Conservation (phyloP, 2,329 filamentous ascomycete species). For the Curvularia eragrostidis region DNA sequence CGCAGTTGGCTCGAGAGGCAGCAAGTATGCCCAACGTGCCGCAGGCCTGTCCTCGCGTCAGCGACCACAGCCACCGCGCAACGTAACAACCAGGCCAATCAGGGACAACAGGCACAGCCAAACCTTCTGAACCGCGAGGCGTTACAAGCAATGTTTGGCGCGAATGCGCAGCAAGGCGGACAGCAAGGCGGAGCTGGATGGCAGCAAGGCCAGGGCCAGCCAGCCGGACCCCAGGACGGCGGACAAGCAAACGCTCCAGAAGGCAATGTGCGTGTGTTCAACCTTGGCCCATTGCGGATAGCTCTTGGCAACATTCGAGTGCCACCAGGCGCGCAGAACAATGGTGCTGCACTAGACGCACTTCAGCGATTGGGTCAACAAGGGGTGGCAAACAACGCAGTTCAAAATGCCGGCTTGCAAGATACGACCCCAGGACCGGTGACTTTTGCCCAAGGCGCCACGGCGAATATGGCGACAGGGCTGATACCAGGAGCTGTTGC, state of each 20-base stretch:
- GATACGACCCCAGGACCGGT: slow-evolving; percentile 22
- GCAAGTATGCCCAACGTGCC: slow-evolving; percentile 95
- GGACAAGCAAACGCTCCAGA: slow-evolving; percentile 33
- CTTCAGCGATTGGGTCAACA: slow-evolving; percentile 35
- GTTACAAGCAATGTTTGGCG: slow-evolving; percentile 29
- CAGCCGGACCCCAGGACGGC: slow-evolving; percentile 21
- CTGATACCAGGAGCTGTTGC: slow-evolving; percentile 31
- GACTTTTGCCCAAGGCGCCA: slow-evolving; percentile 17
- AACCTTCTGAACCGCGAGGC: slow-evolving; percentile 26
- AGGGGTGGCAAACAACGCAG: slow-evolving; percentile 31
- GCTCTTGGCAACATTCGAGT: slow-evolving; percentile 46
- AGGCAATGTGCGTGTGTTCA: slow-evolving; percentile 48
- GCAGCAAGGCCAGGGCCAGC: slow-evolving; percentile 26
- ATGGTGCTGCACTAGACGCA: slow-evolving; percentile 32
- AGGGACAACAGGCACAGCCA: slow-evolving; percentile 29
- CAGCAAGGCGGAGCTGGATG: slow-evolving; percentile 26
- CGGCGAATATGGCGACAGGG: slow-evolving; percentile 15
- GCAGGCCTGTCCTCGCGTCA: slow-evolving; percentile 73
- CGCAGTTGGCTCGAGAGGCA: slow-evolving; percentile 97
- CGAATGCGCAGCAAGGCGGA: slow-evolving; percentile 26
- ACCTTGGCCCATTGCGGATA: slow-evolving; percentile 46
- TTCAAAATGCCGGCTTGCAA: slow-evolving; percentile 29
- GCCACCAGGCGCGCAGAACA: slow-evolving; percentile 36
- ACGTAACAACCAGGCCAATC: slow-evolving; percentile 36
- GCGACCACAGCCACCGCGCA: slow-evolving; percentile 37